These are phyloP conservation scores for Eucalyptus erythrocorys DNA, from an alignment of 345 rosid species.

Conservation along the genomic window DNA sequence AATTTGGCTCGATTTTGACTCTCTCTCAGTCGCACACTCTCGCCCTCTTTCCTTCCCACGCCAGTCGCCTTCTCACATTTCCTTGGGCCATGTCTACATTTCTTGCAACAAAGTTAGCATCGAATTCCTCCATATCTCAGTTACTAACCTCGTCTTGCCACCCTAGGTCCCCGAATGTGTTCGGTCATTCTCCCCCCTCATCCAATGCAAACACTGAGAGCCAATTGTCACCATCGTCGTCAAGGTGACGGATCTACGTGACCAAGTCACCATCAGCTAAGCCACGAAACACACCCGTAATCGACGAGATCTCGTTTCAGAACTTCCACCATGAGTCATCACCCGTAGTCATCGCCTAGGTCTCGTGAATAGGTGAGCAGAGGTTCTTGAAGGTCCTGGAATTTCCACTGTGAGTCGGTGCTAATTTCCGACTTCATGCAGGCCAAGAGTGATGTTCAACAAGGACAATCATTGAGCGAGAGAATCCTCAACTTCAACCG, in stretches of 20 bases:
- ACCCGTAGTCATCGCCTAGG: background rate
- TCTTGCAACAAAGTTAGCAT: too few species aligned
- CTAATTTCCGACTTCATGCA: background rate
- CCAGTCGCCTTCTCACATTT: background rate
- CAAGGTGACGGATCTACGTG: background rate
- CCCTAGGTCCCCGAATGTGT: too few species aligned
- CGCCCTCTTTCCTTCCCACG: background rate
- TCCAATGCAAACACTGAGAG: too few species aligned
- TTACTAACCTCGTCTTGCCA: too few species aligned
- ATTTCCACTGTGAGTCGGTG: background rate
- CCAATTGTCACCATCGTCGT: too few species aligned
- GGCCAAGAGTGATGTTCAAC: background rate
- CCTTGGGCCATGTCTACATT: too few species aligned
- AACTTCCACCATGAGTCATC: background rate
- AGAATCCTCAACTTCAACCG: background rate
- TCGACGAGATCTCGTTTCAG: background rate
- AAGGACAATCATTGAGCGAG: background rate
- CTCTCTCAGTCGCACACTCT: background rate
- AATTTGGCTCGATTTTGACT: background rate
- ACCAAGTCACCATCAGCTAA: background rate
- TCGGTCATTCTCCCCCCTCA: too few species aligned
- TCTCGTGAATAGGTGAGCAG: background rate
- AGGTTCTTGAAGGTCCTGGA: background rate
- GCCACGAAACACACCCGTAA: background rate
- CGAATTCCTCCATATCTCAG: too few species aligned